Evolutionary conservation across 257 asterid genomes (phyloP), one percentile per base, ranked within the genome.

Genomic region (Forsythia suspensa): DNA sequence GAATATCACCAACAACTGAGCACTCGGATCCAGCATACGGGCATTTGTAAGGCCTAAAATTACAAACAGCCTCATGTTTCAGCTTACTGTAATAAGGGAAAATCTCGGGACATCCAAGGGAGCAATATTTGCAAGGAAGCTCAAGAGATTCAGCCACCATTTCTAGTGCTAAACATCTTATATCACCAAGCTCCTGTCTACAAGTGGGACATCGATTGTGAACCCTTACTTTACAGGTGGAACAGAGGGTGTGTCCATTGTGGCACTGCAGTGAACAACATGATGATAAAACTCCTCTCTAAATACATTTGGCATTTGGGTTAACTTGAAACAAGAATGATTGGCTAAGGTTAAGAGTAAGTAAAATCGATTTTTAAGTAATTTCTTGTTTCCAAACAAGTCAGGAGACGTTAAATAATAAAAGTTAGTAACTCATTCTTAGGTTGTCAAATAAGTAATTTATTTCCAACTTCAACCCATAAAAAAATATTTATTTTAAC

Each of bases 11-110:
- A 71, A 85, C 83, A 43, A 84, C 85, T 1, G 96, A 87, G 90
- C 98, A 93, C 85, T 93, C 96, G 24, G 98, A 93, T 75, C 98
- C 98, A 75, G 98, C 97, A 67, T 93, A 91, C 0, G 98, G 98
- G 80, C 98, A 93, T 67, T 71, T 90, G 86, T 93, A 93, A 65
- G 98, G 97, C 91, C 97, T 86, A 82, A 88, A 91, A 88, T 88
- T 90, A 89, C 98, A 93, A 55, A 86, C 78, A 21, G 90, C 85
- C 85, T 94, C 98, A 4, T 94, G 98, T 79, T 94, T 94, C 84
- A 94, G 86, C 84, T 94, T 94, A 73, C 97, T 89, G 82, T 94
- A 94, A 74, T 90, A 94, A 57, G 98, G 98, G 86, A 89, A 92
- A 81, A 94, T 92, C 87, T 92, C 98, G 0, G 95, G 94, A 86